Evolutionary conservation across 2,329 filamentous ascomycete species (phyloP), one percentile per base, ranked within the genome.

Genomic region (Nemania diffusa): DNA sequence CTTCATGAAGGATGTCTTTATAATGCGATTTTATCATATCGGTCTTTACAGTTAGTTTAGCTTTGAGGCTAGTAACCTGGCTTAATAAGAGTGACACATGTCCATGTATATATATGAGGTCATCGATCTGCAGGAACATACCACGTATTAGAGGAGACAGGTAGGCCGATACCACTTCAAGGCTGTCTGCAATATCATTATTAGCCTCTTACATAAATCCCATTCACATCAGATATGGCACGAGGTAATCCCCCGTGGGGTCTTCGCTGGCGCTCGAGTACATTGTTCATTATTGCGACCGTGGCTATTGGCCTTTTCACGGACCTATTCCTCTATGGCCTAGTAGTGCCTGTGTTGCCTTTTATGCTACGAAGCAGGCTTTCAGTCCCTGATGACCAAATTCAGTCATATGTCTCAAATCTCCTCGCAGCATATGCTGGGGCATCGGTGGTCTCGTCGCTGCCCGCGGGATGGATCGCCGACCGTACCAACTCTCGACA

Each of bases 251-350:
- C 62, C 1, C 76, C 75, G 8, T 70, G 69, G 58, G 73, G 50
- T 20, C 70, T 79, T 7, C 67, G 62, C 26, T 87, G 84, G 83
- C 83, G 88, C n/a, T 88, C 87, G 11, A 86, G 84, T 59, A 86
- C 85, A 2, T 72, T 83, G 52, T 90, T 90, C 78, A 88, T 90
- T 69, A 75, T 88, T 44, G 76, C 81, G 6, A 89, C 87, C 2
- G 85, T 90, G 13, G 83, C 81, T 3, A 77, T 86, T 22, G 85
- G 84, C 50, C 81, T 87, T 1, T 88, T 88, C 72, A 86, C 84
- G 0, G 87, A 89, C 72, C 77, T 89, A 13, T 89, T 89, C 73
- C 80, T 89, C 1, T 89, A 89, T 73, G 85, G 84, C 1, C 78
- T 89, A 2, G 80, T 89, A 17, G 86, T 89, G 0, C 87, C 87